Percentiles rank a stretch among this genome's conserved stretches.
phyloP scores from a whole-genome alignment of 768 basidiomycete species.

The Mycena crocata region DNA sequence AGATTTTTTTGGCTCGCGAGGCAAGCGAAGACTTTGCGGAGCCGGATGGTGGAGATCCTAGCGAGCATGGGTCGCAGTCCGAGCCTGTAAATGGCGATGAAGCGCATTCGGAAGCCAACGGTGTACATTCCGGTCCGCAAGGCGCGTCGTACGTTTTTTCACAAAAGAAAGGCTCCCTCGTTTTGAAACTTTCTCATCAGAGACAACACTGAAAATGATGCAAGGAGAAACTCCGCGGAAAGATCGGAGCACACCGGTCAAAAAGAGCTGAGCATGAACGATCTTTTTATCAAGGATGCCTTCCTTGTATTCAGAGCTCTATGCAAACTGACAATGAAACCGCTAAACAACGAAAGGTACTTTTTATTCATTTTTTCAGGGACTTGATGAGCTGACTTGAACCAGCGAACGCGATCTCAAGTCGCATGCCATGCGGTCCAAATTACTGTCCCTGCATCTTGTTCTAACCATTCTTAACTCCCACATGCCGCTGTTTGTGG shows the following conservation, averaged over 20 bases:
- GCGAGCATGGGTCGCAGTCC: conserved; percentile 6
- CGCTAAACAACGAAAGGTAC: conserved; percentile 92
- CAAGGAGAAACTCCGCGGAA: conserved; percentile 49
- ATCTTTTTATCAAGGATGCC: conserved; percentile 96
- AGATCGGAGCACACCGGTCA: conserved; percentile 39
- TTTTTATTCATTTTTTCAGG: conserved; percentile 6
- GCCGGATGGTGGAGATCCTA: background rate
- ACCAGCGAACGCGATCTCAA: conserved; percentile 92
- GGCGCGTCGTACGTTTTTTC: conserved; percentile 19
- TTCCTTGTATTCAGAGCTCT: conserved; percentile 97
- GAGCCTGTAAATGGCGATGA: conserved; percentile 19
- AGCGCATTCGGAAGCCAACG: conserved; percentile 5
- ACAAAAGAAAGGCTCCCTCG: background rate
- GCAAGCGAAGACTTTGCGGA: conserved; percentile 21
- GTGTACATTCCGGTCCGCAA: conserved; percentile 1
- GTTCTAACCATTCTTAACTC: conserved; percentile 92
- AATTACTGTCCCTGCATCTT: conserved; percentile 93
- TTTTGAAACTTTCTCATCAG: conserved; percentile 33
- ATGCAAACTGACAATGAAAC: conserved; percentile 98
- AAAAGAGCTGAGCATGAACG: conserved; percentile 76
- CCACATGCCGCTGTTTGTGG: conserved; percentile 90
- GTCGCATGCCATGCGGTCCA: conserved; percentile 97
- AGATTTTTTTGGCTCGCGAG: conserved; percentile 14
- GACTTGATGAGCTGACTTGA: conserved; percentile 28
- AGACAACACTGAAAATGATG: conserved; percentile 51